These are phyloP conservation scores for Dimocarpus longan DNA, from an alignment of 345 rosid genomes.

Conservation along the genomic window DNA sequence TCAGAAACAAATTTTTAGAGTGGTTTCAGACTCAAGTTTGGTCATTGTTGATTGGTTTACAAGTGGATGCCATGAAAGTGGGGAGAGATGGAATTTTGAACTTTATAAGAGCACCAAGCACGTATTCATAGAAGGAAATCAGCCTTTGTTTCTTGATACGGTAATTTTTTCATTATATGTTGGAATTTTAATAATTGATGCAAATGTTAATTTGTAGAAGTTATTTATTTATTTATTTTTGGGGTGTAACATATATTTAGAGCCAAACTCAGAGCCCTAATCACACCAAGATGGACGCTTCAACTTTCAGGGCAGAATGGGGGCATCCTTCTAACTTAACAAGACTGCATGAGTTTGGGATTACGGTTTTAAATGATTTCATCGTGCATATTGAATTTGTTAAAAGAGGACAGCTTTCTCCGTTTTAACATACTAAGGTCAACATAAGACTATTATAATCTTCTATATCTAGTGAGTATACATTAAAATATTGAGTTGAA, in stretches of 20 bases:
- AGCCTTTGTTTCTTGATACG: slow-evolving; percentile 78
- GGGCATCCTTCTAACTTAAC: too few relatives aligned
- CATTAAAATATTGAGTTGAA: background rate
- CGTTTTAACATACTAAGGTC: background rate
- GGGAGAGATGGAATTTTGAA: slow-evolving; percentile 91
- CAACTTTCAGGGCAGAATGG: too few relatives aligned
- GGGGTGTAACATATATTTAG: too few relatives aligned
- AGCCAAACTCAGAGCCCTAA: too few relatives aligned
- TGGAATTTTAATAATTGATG: background rate
- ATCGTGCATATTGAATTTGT: too few relatives aligned
- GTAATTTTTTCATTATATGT: slow-evolving; percentile 35
- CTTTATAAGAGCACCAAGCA: slow-evolving; percentile 83
- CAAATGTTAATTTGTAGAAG: background rate
- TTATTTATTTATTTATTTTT: background rate
- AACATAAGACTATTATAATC: background rate
- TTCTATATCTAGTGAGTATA: background rate
- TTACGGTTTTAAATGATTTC: too few relatives aligned
- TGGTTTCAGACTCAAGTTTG: slow-evolving; percentile 65
- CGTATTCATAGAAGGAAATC: slow-evolving; percentile 53
- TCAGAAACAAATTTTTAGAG: slow-evolving; percentile 82
- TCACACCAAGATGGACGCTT: background rate
- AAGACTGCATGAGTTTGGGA: too few relatives aligned
- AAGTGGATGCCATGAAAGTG: slow-evolving; percentile 87
- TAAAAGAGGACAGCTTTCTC: too few relatives aligned
- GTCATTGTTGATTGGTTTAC: slow-evolving; percentile 94